A percentile compares a stretch with the other conserved stretches of the same genome.
Conservation (phyloP, 2,329 filamentous ascomycete species). For the Fusarium newnesense region DNA sequence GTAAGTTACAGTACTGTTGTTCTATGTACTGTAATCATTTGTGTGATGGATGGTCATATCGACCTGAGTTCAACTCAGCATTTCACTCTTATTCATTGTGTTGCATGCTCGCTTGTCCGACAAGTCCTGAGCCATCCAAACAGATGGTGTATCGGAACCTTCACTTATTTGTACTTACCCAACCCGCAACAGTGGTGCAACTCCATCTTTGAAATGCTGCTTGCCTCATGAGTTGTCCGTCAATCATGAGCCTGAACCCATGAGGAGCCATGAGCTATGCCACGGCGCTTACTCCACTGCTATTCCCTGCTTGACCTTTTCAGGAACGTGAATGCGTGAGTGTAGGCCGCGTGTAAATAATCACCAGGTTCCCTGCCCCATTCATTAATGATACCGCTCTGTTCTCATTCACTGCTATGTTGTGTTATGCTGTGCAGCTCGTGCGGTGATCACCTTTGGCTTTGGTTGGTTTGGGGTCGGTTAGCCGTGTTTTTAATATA, state of each 20-base stretch:
- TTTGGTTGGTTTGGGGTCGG: constrained; percentile 22
- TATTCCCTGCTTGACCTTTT: constrained; percentile 42
- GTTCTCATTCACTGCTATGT: constrained; percentile 3
- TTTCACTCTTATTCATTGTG: constrained; percentile 3
- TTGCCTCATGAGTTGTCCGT: constrained; percentile 24
- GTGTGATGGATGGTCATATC: constrained; percentile 6
- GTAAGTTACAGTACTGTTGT: constrained; percentile 14
- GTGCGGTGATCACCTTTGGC: constrained; percentile 22
- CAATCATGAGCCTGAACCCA: constrained; percentile 30
- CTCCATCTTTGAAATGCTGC: constrained; percentile 16
- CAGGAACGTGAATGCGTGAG: constrained; percentile 40
- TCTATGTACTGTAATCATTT: constrained; percentile 9
- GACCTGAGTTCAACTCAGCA: constrained; percentile 13
- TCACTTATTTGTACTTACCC: constrained; percentile 14
- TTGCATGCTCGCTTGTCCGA: constrained; percentile 26
- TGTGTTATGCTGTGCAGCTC: constrained; percentile 14
- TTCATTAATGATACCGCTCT: constrained; percentile 12
- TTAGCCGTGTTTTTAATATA: constrained; percentile 31
- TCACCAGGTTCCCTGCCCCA: constrained; percentile 20
- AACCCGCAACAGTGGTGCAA: constrained; percentile 30
- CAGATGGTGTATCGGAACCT: constrained; percentile 22
- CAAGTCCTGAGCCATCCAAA: constrained; percentile 5
- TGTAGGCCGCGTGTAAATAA: constrained; percentile 33
- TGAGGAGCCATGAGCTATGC: constrained; percentile 33
- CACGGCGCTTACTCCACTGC: constrained; percentile 34